Base-by-base conservation (phyloP, 345 rosid genomes). In the Moricandia moricandioides region DNA sequence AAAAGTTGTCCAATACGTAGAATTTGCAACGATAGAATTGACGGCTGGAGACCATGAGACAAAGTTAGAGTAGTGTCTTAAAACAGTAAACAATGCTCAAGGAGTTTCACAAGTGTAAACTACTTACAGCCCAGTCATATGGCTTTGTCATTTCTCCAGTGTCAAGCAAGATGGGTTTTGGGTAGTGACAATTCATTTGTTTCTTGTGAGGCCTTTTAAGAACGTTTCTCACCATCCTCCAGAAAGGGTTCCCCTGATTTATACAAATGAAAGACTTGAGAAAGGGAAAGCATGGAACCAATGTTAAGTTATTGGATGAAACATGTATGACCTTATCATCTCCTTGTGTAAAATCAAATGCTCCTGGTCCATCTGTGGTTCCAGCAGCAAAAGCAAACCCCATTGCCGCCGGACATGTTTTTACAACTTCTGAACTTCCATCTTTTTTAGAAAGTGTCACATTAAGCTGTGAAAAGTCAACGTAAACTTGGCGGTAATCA, bases 121-220 rank as follows among this genome's bases (percentile, higher is more conserved):
- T 60, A 87, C 98, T 86, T 76, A 92, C 98, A 45, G 96, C 96
- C 99, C 98, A 96, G 59, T 87, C 94, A 83, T 92, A 92, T 13
- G 99, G 99, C 79, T 52, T 67, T 81, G 80, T n/a, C n/a, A n/a
- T n/a, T n/a, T n/a, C n/a, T n/a, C n/a, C n/a, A n/a, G n/a, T n/a
- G n/a, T n/a, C n/a, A n/a, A n/a, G n/a, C n/a, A n/a, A n/a, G n/a
- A n/a, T n/a, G n/a, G n/a, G n/a, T n/a, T n/a, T n/a, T n/a, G 99
- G 98, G 69, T 82, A 69, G 73, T 96, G 99, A 79, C 98, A 96
- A 69, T 89, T 78, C 77, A 71, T 71, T 86, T 92, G 99, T 78
- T 85, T 79, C 83, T 83, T 81, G 61, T 62, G 60, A 12, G 99
- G 98, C 69, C 80, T 78, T 82, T 95, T 95, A 57, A 95, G 83